Evolutionary conservation across 345 rosid genomes (phyloP).

Genomic region (Camelina laxa): DNA sequence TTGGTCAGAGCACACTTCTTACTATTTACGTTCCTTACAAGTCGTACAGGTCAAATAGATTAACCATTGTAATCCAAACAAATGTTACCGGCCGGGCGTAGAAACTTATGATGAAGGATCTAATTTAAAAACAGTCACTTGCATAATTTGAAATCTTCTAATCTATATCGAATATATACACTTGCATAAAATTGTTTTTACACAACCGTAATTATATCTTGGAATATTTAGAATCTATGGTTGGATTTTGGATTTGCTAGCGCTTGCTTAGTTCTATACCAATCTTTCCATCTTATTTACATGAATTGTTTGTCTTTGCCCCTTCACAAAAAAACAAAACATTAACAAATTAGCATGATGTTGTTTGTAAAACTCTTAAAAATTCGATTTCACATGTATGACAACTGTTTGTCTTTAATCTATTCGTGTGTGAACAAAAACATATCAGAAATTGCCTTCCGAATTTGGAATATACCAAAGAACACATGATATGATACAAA

Average conservation of each 20-base stretch:
- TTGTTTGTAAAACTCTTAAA: neutral
- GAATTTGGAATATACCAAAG: neutral
- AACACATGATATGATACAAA: conserved; percentile 8
- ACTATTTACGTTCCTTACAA: neutral
- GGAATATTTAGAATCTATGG: neutral
- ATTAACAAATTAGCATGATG: neutral
- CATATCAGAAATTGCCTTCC: neutral
- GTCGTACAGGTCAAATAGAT: neutral
- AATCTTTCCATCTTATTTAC: neutral
- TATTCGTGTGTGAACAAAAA: neutral
- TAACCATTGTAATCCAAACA: neutral
- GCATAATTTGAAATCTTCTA: neutral
- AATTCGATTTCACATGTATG: conserved; percentile 5
- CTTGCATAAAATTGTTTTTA: neutral
- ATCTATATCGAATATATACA: neutral
- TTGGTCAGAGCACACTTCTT: no score
- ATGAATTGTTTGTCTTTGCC: neutral
- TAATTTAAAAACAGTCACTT: neutral
- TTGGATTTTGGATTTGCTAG: neutral
- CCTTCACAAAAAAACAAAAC: neutral
- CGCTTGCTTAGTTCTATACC: neutral
- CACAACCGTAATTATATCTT: neutral
- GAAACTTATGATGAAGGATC: neutral
- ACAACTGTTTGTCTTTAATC: neutral
- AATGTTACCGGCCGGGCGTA: neutral